phyloP scores from a whole-genome alignment of 2,329 filamentous ascomycete species.

The Fusarium sp. region DNA sequence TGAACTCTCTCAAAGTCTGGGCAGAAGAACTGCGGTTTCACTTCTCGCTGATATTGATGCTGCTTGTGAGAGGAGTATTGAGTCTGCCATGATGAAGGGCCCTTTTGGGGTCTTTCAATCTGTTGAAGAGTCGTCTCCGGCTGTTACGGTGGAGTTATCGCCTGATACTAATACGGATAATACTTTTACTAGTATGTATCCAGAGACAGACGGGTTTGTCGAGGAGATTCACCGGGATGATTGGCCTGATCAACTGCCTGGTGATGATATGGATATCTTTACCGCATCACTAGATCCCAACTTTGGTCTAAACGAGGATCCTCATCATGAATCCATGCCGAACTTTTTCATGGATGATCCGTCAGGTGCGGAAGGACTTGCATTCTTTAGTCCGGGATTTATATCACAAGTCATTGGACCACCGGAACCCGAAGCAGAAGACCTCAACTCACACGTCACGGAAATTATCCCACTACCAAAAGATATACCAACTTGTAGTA shows the following conservation, averaged over 20 bases:
- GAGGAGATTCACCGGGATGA: slow-evolving; percentile 40
- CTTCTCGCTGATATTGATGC: slow-evolving; percentile 44
- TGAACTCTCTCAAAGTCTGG: slow-evolving; percentile 51
- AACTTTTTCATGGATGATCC: slow-evolving; percentile 38
- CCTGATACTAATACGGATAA: slow-evolving; percentile 27
- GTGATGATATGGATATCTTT: slow-evolving; percentile 39
- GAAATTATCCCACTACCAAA: slow-evolving; percentile 8
- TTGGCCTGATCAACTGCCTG: slow-evolving; percentile 38
- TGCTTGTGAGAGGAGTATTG: slow-evolving; percentile 35
- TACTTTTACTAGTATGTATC: slow-evolving; percentile 22
- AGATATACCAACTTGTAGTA: neutral
- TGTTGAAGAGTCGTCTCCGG: neutral
- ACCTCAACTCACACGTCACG: neutral
- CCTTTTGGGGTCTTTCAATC: slow-evolving; percentile 42
- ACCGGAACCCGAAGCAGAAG: neutral
- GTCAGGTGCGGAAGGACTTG: slow-evolving; percentile 38
- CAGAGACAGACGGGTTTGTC: slow-evolving; percentile 33
- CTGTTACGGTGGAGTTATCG: slow-evolving; percentile 6
- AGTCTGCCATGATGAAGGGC: slow-evolving; percentile 24
- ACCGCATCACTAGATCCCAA: slow-evolving; percentile 27
- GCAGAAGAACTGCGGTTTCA: slow-evolving; percentile 35
- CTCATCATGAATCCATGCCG: slow-evolving; percentile 31
- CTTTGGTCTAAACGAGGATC: slow-evolving; percentile 11
- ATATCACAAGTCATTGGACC: slow-evolving; percentile 39
- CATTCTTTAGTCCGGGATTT: slow-evolving; percentile 40